These are phyloP conservation scores for Harringtonia aguacate DNA, from an alignment of 2,329 filamentous ascomycete species.

Conservation along the genomic window DNA sequence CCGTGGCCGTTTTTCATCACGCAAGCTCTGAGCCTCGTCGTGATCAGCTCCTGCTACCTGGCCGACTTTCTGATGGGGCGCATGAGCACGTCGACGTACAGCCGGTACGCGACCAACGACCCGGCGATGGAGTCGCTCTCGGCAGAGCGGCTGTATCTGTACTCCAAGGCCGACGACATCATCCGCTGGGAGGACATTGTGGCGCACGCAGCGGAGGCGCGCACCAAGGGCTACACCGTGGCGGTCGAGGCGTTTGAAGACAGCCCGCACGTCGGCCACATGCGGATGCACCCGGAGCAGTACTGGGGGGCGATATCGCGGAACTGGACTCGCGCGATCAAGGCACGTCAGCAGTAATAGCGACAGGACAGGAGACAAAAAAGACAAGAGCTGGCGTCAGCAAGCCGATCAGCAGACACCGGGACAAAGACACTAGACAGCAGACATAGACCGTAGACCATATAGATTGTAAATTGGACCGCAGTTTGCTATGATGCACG, in stretches of 20 bases:
- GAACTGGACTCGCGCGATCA: neutral
- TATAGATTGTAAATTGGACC: too few relatives aligned
- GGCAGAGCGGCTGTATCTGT: neutral
- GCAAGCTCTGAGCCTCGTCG: neutral
- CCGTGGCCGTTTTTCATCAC: neutral
- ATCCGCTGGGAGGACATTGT: constrained; percentile 2
- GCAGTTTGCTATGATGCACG: too few relatives aligned
- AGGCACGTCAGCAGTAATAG: too few relatives aligned
- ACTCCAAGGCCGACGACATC: neutral
- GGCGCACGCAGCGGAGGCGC: neutral
- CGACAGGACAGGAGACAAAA: too few relatives aligned
- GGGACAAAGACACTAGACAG: too few relatives aligned
- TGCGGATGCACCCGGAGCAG: neutral
- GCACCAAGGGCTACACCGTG: neutral
- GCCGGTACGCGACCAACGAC: neutral
- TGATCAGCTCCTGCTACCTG: neutral
- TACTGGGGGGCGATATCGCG: constrained; percentile 1
- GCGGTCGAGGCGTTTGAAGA: neutral
- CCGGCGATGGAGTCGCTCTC: neutral
- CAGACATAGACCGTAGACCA: too few relatives aligned
- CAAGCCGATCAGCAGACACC: too few relatives aligned
- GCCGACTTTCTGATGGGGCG: neutral
- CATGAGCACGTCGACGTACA: neutral
- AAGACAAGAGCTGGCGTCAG: neutral
- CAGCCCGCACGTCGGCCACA: constrained; percentile 3